Conservation (phyloP, 148 eudicot species). For the Hydrangea macrophylla region DNA sequence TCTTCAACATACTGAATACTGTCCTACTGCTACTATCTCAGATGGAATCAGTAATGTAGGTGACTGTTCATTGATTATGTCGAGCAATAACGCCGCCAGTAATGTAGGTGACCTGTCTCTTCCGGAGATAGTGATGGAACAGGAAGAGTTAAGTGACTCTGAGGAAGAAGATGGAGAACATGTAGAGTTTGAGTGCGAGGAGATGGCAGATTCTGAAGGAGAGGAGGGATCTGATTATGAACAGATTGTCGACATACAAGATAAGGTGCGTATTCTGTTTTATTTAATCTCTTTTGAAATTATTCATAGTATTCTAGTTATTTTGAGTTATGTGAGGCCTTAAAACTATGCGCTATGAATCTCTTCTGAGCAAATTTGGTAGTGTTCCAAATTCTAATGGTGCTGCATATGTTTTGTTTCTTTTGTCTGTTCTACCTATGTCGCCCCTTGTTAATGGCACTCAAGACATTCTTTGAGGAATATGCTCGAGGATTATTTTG, state of each 20-base stretch:
- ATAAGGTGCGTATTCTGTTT: conserved; percentile 42
- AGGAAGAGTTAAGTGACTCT: conserved; percentile 96
- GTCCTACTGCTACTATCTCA: conserved; percentile 18
- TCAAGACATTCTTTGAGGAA: too few species aligned
- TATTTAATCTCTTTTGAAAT: neutral
- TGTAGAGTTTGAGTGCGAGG: conserved; percentile 95
- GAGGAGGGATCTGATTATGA: conserved; percentile 57
- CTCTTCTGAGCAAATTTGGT: too few species aligned
- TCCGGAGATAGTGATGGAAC: conserved; percentile 91
- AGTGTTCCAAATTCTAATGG: too few species aligned
- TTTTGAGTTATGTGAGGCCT: neutral
- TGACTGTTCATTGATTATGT: conserved; percentile 14
- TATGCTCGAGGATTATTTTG: too few species aligned
- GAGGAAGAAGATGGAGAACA: conserved; percentile 83
- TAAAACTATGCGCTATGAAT: too few species aligned
- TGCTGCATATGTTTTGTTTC: too few species aligned
- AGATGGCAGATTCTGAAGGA: conserved; percentile 90
- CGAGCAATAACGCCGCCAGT: conserved; percentile 28
- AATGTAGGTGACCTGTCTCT: conserved; percentile 39
- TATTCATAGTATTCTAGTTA: conserved; percentile 3
- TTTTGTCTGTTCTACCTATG: too few species aligned
- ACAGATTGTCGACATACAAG: conserved; percentile 30
- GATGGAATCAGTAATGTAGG: conserved; percentile 24
- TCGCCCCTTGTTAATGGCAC: too few species aligned
- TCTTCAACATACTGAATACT: conserved; percentile 11